A percentile compares a stretch with the other conserved stretches of the same genome.
These are phyloP conservation scores for Solanum aculeatissimum DNA, from an alignment of 305 asterid genomes.

Conservation along the genomic window DNA sequence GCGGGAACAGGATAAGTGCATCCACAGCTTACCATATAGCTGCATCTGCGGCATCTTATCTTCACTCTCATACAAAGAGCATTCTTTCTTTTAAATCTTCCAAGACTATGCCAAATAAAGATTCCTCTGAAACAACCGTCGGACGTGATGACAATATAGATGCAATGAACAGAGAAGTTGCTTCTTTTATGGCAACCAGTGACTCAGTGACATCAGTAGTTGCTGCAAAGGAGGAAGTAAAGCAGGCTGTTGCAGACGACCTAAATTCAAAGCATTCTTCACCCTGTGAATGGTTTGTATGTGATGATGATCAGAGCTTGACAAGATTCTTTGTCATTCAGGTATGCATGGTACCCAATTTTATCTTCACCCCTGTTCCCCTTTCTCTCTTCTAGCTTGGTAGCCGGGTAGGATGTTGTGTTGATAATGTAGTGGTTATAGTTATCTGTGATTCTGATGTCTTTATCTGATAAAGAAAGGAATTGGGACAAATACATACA, in stretches of 20 bases:
- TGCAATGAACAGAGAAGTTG: constrained; percentile 42
- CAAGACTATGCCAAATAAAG: constrained; percentile 14
- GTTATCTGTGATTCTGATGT: neutral
- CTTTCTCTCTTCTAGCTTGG: neutral
- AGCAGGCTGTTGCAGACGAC: constrained; percentile 97
- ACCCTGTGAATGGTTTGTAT: constrained; percentile 92
- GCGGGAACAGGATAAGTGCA: constrained; percentile 35
- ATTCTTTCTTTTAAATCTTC: constrained; percentile 42
- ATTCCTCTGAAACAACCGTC: neutral
- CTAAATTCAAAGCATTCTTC: constrained; percentile 57
- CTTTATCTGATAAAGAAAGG: neutral
- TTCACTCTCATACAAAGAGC: constrained; percentile 78
- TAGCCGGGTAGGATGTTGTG: neutral
- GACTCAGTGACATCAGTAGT: constrained; percentile 93
- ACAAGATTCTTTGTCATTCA: constrained; percentile 84
- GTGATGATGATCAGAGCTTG: constrained; percentile 75
- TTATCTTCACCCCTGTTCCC: neutral
- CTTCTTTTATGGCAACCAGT: constrained; percentile 74
- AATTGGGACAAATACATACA: neutral
- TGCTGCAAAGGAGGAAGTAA: constrained; percentile 98
- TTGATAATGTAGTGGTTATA: neutral
- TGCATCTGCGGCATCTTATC: constrained; percentile 90
- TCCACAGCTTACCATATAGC: constrained; percentile 73
- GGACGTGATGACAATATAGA: constrained; percentile 7
- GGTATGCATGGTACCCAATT: constrained; percentile 17